Conservation (phyloP, 164 flowering plant genomes). For the Stephania cephalantha region DNA sequence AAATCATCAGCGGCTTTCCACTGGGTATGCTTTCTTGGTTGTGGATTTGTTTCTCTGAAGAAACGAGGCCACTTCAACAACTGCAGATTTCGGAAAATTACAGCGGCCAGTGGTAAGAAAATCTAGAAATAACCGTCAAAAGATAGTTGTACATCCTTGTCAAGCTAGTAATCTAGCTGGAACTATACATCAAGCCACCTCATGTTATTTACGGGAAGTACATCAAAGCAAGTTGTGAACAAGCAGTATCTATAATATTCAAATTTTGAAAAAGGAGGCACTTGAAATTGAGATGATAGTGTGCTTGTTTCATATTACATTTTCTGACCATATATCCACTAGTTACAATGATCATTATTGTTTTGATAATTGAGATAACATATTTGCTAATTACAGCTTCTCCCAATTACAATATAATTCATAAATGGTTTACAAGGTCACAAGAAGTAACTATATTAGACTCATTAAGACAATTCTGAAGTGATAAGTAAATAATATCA, state of each 20-base stretch:
- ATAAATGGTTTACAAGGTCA: neutral
- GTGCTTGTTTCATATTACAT: neutral
- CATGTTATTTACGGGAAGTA: no score
- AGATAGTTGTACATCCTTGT: neutral
- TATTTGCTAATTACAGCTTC: no score
- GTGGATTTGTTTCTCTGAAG: conserved; percentile 24
- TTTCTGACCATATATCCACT: no score
- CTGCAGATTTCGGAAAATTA: conserved; percentile 13
- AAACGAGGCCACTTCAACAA: conserved; percentile 17
- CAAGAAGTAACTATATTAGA: neutral
- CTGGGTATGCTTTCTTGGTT: conserved; percentile 24
- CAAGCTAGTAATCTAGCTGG: no score
- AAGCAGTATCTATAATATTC: neutral
- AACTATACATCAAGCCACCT: no score
- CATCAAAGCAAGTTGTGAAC: neutral
- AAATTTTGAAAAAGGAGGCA: neutral
- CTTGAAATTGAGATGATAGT: neutral
- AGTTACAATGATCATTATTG: no score
- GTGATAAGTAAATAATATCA: neutral
- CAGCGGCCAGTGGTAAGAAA: neutral
- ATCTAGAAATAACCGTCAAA: neutral
- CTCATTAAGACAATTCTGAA: neutral
- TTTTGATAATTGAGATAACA: no score
- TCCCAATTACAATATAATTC: no score
- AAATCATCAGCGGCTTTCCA: conserved; percentile 23